Conservation (phyloP, 805 yeast genomes). For the Debaryomyces maramus region DNA sequence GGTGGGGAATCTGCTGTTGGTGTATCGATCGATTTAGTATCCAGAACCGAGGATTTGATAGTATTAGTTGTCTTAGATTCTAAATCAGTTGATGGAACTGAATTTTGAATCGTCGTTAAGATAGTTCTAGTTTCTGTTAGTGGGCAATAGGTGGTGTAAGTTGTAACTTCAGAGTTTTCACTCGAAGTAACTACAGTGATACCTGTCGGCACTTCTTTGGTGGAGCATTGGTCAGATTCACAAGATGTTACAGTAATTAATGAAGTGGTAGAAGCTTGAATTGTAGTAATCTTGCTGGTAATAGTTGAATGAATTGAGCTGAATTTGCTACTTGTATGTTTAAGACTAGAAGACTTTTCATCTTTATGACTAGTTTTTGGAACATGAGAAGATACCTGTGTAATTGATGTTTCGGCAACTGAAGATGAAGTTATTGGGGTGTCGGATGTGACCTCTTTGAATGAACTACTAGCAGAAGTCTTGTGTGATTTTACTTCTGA, state of each 20-base stretch:
- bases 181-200: conserved; percentile 16
- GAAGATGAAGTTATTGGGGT: not conserved
- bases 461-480: not conserved
- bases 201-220: conserved; percentile 25
- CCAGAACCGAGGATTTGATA: too few species aligned
- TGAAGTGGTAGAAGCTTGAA: conserved; percentile 13
- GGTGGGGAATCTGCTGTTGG: too few species aligned
- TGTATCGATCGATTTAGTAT: too few species aligned
- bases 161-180: conserved; percentile 6
- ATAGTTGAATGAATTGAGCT: not conserved
- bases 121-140: conserved; percentile 10
- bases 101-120: too few species aligned
- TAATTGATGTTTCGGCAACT: not conserved
- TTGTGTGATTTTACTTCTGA: not conserved
- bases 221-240: conserved; percentile 22
- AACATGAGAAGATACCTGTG: not conserved
- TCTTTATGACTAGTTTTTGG: not conserved
- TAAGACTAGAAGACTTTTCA: not conserved
- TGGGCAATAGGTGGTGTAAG: conserved; percentile 20
- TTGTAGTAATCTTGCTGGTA: not conserved
- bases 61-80: too few species aligned
- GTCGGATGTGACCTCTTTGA: not conserved
- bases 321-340: not conserved
- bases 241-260: conserved; percentile 28
- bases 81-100: too few species aligned